Base-by-base conservation (phyloP, 257 asterid species). In the Salvia miltiorrhiza region DNA sequence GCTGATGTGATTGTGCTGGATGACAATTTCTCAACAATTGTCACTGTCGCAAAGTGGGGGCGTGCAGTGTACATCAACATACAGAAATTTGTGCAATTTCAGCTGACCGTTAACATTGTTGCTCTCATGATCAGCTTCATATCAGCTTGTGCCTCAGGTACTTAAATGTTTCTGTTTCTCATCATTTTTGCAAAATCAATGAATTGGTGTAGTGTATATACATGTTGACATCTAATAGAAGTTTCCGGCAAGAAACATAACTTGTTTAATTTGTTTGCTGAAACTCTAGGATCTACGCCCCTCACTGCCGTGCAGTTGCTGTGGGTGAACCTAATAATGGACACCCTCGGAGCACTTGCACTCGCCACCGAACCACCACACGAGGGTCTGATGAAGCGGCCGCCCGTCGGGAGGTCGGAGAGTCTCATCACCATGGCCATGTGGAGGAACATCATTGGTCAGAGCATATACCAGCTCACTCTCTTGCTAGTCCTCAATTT, bases 291-390 rank as follows among this genome's bases (percentile, higher is more conserved):
- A 45, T 84, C 97, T 16, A 97, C 97, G 49, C 99, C 99, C 48
- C 96, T 93, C 69, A 93, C 97, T 5, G 96, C 95, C 0, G 97
- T 93, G 57, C 99, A 93, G 76, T 76, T 93, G 90, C 95, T 90
- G 6, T 93, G 99, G 97, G 97, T 90, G 72, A 93, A 93, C 90
- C 84, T 93, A 69, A 93, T 93, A 39, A 93, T 93, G 99, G 99
- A 93, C 78, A 93, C 99, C 45, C 74, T 93, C 77, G 97, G 99
- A 52, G 99, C 99, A 58, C 89, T 93, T 52, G 99, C 99, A 23
- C 83, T 93, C n/a, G 97, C 99, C 67, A 93, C 97, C 11, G 99
- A 93, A 79, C 99, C 97, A 26, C 97, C 99, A 45, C 83, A 88
- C 26, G 97, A 93, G 1, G 91, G 89, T 60, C 86, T 93, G 53